phyloP scores from a whole-genome alignment of 345 rosid species.

The Dipteronia dyeriana region DNA sequence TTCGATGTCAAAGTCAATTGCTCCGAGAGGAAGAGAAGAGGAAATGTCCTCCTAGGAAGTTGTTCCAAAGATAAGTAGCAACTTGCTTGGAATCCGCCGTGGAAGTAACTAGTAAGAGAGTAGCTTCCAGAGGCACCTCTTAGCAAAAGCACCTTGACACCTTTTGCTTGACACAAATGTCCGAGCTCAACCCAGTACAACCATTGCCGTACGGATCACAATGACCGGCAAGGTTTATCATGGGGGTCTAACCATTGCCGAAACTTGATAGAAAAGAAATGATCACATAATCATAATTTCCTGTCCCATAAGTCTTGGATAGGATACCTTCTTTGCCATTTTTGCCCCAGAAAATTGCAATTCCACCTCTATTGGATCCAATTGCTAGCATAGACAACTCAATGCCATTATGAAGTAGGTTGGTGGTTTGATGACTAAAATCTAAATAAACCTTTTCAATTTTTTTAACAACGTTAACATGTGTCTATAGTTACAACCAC shows the following conservation, averaged over 20 bases:
- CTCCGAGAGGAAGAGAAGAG: constrained; percentile 13
- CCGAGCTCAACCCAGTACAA: constrained; percentile 24
- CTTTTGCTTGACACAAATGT: constrained; percentile 28
- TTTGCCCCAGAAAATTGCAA: constrained; percentile 34
- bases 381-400: neutral
- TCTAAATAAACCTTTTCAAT: no score
- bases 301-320: constrained; percentile 24
- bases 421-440: no score
- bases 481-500: no score
- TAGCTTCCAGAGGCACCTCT: constrained; percentile 26
- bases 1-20: constrained; percentile 36
- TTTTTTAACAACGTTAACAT: no score
- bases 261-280: constrained; percentile 23
- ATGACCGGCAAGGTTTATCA: constrained; percentile 31
- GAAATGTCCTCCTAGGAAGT: constrained; percentile 33
- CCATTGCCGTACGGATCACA: constrained; percentile 24
- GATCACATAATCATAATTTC: constrained; percentile 26
- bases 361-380: constrained; percentile 23
- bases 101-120: constrained; percentile 21
- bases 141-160: constrained; percentile 28
- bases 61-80: constrained; percentile 33
- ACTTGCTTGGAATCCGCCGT: constrained; percentile 28
- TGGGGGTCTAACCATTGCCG: constrained; percentile 28
- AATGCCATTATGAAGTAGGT: no score
- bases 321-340: constrained; percentile 30